These are phyloP conservation scores for Phlebopus sp. DNA, from an alignment of 1,284 basidiomycete species.

Conservation along the genomic window DNA sequence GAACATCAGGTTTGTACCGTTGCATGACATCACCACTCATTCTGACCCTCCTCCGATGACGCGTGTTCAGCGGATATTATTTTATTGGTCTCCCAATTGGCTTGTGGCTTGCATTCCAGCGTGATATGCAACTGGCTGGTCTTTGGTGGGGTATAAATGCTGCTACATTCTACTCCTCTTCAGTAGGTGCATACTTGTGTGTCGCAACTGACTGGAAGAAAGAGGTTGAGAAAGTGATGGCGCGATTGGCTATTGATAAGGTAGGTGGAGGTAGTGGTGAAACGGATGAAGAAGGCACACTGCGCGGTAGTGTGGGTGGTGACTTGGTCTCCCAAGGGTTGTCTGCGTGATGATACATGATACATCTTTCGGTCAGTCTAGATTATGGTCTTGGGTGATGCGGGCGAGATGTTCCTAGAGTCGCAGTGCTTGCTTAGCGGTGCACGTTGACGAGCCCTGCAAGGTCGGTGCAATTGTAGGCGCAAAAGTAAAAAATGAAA, in stretches of 20 bases:
- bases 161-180: conserved; percentile 53
- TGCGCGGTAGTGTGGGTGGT: no score
- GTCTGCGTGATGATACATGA: no score
- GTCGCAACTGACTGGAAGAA: conserved; percentile 59
- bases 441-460: no score
- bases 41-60: background rate
- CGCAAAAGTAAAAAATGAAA: no score
- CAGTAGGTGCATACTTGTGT: conserved; percentile 49
- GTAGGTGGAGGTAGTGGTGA: background rate
- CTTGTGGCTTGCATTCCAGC: conserved; percentile 59
- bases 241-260: conserved; percentile 42
- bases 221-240: conserved; percentile 57
- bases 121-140: conserved; percentile 50
- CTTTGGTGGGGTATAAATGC: conserved; percentile 68
- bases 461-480: no score
- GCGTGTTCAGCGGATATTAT: conserved; percentile 55
- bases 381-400: no score
- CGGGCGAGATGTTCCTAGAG: no score
- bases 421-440: no score
- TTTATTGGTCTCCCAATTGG: conserved; percentile 66
- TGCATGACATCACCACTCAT: background rate
- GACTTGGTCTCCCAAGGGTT: no score
- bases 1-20: conserved; percentile 51
- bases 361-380: no score
- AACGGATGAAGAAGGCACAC: no score